Evolutionary conservation across 2,329 filamentous ascomycete genomes (phyloP), one percentile per base, ranked within the genome.

Genomic region (Xylaria sp.): DNA sequence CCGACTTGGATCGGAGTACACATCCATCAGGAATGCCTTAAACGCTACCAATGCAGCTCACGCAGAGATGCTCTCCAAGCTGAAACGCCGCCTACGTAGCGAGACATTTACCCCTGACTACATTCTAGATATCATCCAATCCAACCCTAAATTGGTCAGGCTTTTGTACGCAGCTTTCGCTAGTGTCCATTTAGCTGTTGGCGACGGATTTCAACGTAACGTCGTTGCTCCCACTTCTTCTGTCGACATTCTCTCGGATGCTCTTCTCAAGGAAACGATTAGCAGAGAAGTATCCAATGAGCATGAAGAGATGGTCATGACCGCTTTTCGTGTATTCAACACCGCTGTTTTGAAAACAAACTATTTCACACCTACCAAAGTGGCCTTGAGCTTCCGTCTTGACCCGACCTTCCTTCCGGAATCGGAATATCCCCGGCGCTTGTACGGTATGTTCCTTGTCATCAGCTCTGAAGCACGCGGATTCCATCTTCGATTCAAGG

Each of bases 21-120:
- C 88, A 14, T 95, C 94, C 3, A 84, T 99, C 42, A 87, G 89
- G 7, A 89, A 92, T 53, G 87, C 96, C 9, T 80, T 99, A 61
- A 91, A 97, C 74, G 74, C 85, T 25, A 90, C 87, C 74, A 96
- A 96, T 79, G 95, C 89, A 70, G 85, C 88, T 1, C 93, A 98
- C 72, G 92, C 91, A 17, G 92, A 95, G 72, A 84, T 97, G 63
- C 84, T 99, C 37, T 91, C 91, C 31, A 98, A 96, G 82, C 87
- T 99, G 73, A 99, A 99, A 87, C 93, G 94, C 71, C 89, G 95
- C 72, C 85, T 99, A 63, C 91, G 95, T 73, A 95, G 92, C 0
- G 95, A 99, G 80, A 99, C 95, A 0, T 99, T 99, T 78, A 99
- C 95, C 0, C 91, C 95, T 4, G 94, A 97, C 74, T 99, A 99